Evolutionary conservation across 768 basidiomycete species (phyloP), one percentile per base, ranked within the genome.

Genomic region (Russula sp.): DNA sequence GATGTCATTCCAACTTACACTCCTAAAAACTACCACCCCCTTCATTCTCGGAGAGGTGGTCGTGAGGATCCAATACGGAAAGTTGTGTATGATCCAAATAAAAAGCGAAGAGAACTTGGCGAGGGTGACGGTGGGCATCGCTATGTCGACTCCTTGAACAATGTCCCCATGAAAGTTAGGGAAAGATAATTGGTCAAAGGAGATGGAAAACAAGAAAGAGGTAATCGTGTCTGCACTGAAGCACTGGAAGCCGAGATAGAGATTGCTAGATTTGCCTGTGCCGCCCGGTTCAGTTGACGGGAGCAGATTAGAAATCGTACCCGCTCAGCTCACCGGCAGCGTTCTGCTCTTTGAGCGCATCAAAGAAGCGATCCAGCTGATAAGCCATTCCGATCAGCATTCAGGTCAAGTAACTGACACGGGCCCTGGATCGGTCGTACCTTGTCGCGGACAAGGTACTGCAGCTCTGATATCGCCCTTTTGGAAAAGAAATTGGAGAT

Each of bases 211-310:
- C 63, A 75, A 76, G 64, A 78, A 77, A 10, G 73, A 70, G 14
- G 77, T 71, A 56, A 81, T 76, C 51, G 77, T 74, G 63, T 79
- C 79, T 60, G 78, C 66, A 9, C 77, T 72, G 13, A 73, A 69
- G 35, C 76, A 75, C 38, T 77, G 73, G 52, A 76, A 79, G 9
- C 76, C 78, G 39, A 74, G 66, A 67, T 73, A 74, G 65, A 79
- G 70, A 58, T 78, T 68, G 4, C 69, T 68, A 5, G 76, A 71
- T 25, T 52, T 63, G 51, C 58, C 58, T 32, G 25, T 3, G 5
- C 13, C n/a, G 5, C n/a, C n/a, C 18, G 8, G 5, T 5, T 36
- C 2, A 52, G 56, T 29, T 14, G 13, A 48, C 29, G 32, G 14
- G 18, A 49, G 10, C 25, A 29, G 25, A 29, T 29, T 3, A 32